Base-by-base conservation (phyloP, 805 yeast genomes). In the Blastobotrys robertii region DNA sequence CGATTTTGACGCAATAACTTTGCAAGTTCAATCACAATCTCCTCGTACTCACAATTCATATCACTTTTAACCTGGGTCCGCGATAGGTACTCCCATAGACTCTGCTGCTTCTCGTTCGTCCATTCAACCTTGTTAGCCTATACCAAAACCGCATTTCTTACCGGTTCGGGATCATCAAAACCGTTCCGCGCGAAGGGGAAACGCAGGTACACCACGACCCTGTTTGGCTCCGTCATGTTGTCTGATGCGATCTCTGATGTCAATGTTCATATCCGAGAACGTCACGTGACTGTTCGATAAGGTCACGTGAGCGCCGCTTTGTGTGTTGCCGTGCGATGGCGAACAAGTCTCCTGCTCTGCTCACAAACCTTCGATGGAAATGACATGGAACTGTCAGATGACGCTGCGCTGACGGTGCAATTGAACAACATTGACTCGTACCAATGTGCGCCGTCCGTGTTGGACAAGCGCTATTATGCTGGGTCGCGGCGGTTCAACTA, bases 151-250 rank as follows among this genome's bases (percentile, higher is more conserved):
- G 22, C 14, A 33, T 13, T 11, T 37, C 58, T 2, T 53, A 57
- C 61, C 13, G 42, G 48, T 2, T 52, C 52, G 1, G 76, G 74
- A 45, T 69, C 73, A 3, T 44, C 54, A 39, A 67, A 65, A 1
- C 64, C 69, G n/a, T 58, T 54, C 29, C 74, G 56, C n/a, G 62
- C 56, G 4, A 66, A 65, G 22, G 69, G 67, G 11, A 70, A 64
- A 37, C 73, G 64, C 31, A 73, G 58, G 49, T 70, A 72, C 4
- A 72, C 72, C 7, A 19, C 25, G 25, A 19, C 25, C 25, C 25
- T 19, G 25, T 19, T 19, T 19, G 25, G 25, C 25, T 19, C 25
- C 25, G 62, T 49, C 36, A 43, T 15, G 11, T 31, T 8, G 15
- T 13, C 34, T 32, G 39, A 16, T 15, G 9, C 25, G 39, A 4